Percentiles rank a stretch among this genome's conserved stretches.
Conservation (phyloP, 1,284 basidiomycete genomes). For the Sporisorium reilianum region DNA sequence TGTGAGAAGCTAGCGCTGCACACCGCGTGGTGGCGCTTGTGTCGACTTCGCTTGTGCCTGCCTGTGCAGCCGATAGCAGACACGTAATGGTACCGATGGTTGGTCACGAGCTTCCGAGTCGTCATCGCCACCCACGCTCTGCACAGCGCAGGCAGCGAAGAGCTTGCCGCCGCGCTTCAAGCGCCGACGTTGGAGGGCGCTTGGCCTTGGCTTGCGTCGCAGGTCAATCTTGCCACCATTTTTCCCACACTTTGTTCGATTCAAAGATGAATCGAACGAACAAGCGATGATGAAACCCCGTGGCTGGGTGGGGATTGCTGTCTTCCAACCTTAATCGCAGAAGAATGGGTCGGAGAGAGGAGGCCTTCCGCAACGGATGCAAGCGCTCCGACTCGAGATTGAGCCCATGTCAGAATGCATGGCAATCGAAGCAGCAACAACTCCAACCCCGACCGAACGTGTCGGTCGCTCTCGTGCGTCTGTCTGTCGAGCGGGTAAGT, state of each 20-base stretch:
- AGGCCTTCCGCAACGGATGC: background rate
- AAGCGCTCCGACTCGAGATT: background rate
- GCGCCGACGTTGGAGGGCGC: background rate
- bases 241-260: constrained; percentile 4
- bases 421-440: background rate
- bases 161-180: constrained; percentile 2
- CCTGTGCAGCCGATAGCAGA: too few relatives aligned
- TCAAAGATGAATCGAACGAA: too few relatives aligned
- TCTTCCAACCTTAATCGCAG: background rate
- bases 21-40: background rate
- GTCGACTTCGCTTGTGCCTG: background rate
- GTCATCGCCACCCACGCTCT: background rate
- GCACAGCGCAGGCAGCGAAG: background rate
- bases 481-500: too few relatives aligned
- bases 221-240: background rate
- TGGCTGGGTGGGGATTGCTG: background rate
- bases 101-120: constrained; percentile 3
- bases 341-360: background rate
- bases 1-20: too few relatives aligned
- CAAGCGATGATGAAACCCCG: background rate
- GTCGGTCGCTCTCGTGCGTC: too few relatives aligned
- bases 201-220: too few relatives aligned
- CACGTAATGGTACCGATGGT: too few relatives aligned
- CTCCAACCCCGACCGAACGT: background rate
- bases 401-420: too few relatives aligned